Percentiles rank a stretch among this genome's conserved stretches.
Conservation (phyloP, 352 stramenopile genomes). For the Phytophthora litchii region DNA sequence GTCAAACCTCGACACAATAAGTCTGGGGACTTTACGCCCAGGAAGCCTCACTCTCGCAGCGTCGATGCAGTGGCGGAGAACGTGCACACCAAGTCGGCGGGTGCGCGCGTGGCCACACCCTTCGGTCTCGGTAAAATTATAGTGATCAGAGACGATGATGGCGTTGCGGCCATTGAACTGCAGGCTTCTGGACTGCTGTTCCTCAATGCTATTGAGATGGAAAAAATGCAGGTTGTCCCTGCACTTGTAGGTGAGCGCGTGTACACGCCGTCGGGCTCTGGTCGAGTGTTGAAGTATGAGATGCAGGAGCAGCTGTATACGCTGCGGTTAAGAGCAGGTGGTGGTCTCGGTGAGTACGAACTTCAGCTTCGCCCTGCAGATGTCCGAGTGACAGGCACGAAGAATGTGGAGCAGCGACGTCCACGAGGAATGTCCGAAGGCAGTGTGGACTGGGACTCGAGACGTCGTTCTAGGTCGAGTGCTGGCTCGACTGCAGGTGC, state of each 20-base stretch:
- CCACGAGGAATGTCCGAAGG: slow-evolving; percentile 38
- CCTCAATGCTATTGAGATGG: slow-evolving; percentile 36
- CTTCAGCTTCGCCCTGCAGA: slow-evolving; percentile 44
- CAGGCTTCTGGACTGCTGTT: slow-evolving; percentile 43
- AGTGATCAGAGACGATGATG: slow-evolving; percentile 54
- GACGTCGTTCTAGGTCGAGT: slow-evolving; percentile 23
- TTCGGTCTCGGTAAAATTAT: slow-evolving; percentile 72
- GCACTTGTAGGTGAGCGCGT: slow-evolving; percentile 65
- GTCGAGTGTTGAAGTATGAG: slow-evolving; percentile 59
- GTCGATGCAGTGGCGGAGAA: slow-evolving; percentile 56
- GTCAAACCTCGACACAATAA: slow-evolving; percentile 30
- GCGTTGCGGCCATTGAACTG: slow-evolving; percentile 55
- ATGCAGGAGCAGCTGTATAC: slow-evolving; percentile 55
- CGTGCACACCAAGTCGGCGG: slow-evolving; percentile 40
- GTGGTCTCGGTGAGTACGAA: slow-evolving; percentile 45
- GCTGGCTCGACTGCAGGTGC: slow-evolving; percentile 18
- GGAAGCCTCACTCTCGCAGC: slow-evolving; percentile 42
- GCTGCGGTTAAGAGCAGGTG: slow-evolving; percentile 41
- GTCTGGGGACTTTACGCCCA: slow-evolving; percentile 10
- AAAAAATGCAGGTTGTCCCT: slow-evolving; percentile 59
- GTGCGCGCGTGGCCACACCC: slow-evolving; percentile 58
- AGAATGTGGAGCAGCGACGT: slow-evolving; percentile 33
- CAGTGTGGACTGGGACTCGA: slow-evolving; percentile 20
- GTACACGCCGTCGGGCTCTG: slow-evolving; percentile 60
- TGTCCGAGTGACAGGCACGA: slow-evolving; percentile 40